phyloP scores from a whole-genome alignment of 371 early-diverging fungal genomes.

The Rhizopus delemar region DNA sequence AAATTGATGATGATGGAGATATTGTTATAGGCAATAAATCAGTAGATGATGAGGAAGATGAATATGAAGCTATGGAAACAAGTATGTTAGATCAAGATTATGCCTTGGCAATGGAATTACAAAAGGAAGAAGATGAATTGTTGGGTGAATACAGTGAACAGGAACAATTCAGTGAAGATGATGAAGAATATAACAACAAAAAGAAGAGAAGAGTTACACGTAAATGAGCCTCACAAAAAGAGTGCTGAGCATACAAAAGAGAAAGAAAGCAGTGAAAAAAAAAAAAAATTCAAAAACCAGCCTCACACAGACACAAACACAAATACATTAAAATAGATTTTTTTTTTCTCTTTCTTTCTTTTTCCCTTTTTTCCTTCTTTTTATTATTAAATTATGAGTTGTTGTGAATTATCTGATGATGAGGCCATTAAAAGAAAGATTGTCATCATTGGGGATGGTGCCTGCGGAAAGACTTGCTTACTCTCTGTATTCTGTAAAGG shows the following conservation, averaged over 20 bases:
- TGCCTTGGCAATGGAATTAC: conserved; percentile 28
- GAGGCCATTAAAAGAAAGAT: conserved; percentile 49
- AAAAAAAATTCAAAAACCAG: conserved; percentile 6
- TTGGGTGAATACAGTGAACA: conserved; percentile 3
- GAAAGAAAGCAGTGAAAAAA: neutral
- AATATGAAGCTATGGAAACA: neutral
- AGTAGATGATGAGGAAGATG: neutral
- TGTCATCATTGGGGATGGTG: conserved; percentile 80
- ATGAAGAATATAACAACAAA: conserved; percentile 13
- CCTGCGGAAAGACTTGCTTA: conserved; percentile 67
- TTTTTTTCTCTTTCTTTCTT: neutral
- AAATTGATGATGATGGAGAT: neutral
- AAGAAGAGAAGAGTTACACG: conserved; percentile 18
- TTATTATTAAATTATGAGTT: conserved; percentile 19
- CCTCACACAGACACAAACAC: neutral
- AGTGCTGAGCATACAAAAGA: neutral
- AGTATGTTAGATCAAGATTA: conserved; percentile 21
- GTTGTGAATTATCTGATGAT: conserved; percentile 19
- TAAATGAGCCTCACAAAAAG: conserved; percentile 1
- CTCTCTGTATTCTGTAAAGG: conserved; percentile 40
- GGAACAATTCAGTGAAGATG: conserved; percentile 3
- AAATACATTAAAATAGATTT: neutral
- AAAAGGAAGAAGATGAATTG: conserved; percentile 28
- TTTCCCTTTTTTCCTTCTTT: conserved; percentile 4
- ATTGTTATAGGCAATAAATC: neutral